phyloP scores from a whole-genome alignment of 139 green algal species.

The Chlamydomonas sp. region DNA sequence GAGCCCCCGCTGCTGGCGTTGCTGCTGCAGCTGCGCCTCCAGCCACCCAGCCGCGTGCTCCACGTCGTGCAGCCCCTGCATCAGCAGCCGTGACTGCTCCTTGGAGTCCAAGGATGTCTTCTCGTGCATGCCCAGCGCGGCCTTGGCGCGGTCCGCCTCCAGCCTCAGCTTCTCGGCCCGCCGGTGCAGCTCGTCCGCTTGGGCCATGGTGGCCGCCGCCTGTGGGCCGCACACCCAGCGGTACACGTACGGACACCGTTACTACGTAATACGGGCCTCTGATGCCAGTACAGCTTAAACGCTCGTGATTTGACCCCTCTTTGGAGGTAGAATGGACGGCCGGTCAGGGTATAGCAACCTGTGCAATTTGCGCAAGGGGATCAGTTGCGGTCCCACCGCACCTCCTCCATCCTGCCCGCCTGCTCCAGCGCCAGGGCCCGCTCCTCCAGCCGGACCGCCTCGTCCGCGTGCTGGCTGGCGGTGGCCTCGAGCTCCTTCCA shows the following conservation, averaged over 20 bases:
- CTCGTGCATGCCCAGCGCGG: not conserved
- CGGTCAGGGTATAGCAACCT: too few relatives aligned
- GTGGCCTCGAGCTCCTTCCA: not conserved
- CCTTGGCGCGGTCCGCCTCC: slow-evolving; percentile 15
- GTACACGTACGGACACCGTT: not conserved
- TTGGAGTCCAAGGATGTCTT: not conserved
- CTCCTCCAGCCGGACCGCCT: slow-evolving; percentile 34
- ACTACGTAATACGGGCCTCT: not conserved
- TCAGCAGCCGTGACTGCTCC: slow-evolving; percentile 6
- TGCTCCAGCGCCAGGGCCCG: slow-evolving; percentile 16
- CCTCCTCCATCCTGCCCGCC: slow-evolving; percentile 9
- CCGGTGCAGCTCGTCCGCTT: slow-evolving; percentile 10
- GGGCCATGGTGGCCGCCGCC: slow-evolving; percentile 21
- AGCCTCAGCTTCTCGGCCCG: slow-evolving; percentile 13
- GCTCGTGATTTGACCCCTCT: not conserved
- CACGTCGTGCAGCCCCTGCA: slow-evolving; percentile 26
- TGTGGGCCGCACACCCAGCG: not conserved
- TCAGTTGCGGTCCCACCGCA: not conserved
- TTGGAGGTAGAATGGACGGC: not conserved
- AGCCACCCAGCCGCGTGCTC: slow-evolving; percentile 9
- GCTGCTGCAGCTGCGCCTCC: not conserved
- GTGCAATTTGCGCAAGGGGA: not conserved
- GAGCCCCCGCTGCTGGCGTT: not conserved
- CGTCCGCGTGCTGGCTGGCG: slow-evolving; percentile 6
- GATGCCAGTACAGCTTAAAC: not conserved